Evolutionary conservation across 2,329 filamentous ascomycete genomes (phyloP), one percentile per base, ranked within the genome.

Genomic region (Ophiostoma novo-ulmi): DNA sequence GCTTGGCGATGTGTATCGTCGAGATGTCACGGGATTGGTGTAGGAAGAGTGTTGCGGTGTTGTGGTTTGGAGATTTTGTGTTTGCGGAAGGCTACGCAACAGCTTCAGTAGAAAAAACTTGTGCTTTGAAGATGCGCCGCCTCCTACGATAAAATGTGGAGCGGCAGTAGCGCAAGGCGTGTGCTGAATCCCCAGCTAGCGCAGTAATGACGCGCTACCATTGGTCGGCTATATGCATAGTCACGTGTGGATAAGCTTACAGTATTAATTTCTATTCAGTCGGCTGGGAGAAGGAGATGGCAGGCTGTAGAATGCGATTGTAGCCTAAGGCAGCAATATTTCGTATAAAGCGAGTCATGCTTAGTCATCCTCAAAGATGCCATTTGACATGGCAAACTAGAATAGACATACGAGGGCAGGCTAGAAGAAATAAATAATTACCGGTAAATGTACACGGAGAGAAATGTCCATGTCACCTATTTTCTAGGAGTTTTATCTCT

Each of bases 171-270:
- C 70, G 61, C 61, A 64, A 64, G 58, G 58, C 58, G 58, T 63
- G 58, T 61, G 52, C 31, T 63, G 58, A 58, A 58, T 58, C 52
- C 52, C 52, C 52, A 66, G 61, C 52, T 71, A 70, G 69, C 69
- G 71, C 70, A 55, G 31, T 17, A 63, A 68, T 55, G 71, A 71
- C 69, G 71, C 71, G 71, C 67, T 72, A 14, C 70, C 44, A 72
- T 72, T 72, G 71, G 71, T 31, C 31, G 10, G 26, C 17, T 58
- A 26, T 58, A 31, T 58, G 22, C 11, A 5, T 3, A 10, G 58
- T 71, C 70, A 71, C 70, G 70, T 71, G 70, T 14, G 22, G n/a
- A 26, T 26, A 11, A 26, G 52, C 7, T 5, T 1, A 26, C 52
- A 6, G 22, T 4, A 31, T 31, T 4, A 48, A 13, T 39, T 13